A percentile compares a stretch with the other conserved stretches of the same genome.
Evolutionary conservation across 768 basidiomycete genomes (phyloP).

Genomic region (Baorangia bicolor): DNA sequence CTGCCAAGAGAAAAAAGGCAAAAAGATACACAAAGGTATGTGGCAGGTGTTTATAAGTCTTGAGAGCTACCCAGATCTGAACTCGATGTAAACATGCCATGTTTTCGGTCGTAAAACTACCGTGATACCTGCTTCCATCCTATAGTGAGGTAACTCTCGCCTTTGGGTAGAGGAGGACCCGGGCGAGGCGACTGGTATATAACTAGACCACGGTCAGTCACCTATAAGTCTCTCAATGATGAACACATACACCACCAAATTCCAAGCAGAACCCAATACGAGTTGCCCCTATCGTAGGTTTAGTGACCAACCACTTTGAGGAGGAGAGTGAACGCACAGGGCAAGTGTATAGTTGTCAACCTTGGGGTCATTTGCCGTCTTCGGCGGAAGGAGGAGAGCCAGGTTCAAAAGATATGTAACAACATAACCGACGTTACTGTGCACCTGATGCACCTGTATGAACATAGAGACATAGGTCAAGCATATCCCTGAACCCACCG

Average conservation of each 20-base stretch:
- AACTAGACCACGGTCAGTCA: constrained; percentile 41
- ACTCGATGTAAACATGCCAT: background rate
- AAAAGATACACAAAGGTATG: constrained; percentile 82
- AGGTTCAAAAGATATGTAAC: constrained; percentile 64
- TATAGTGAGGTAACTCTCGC: constrained; percentile 73
- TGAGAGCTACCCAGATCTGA: constrained; percentile 74
- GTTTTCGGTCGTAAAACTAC: background rate
- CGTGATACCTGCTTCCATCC: constrained; percentile 76
- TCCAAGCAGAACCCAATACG: constrained; percentile 75
- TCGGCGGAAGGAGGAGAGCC: constrained; percentile 60
- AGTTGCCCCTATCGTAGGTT: constrained; percentile 50
- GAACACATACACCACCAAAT: constrained; percentile 81
- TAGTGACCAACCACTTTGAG: background rate
- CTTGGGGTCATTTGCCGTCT: constrained; percentile 45
- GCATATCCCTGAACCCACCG: constrained; percentile 41
- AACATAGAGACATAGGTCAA: background rate
- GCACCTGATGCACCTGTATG: constrained; percentile 43
- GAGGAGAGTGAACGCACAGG: constrained; percentile 45
- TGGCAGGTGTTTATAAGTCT: constrained; percentile 75
- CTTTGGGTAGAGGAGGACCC: constrained; percentile 75
- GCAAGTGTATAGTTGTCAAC: constrained; percentile 76
- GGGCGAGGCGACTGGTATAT: constrained; percentile 84
- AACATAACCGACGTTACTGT: constrained; percentile 77
- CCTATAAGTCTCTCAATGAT: background rate
- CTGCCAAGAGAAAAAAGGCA: constrained; percentile 75